Base-by-base conservation (phyloP, 495 filamentous ascomycete genomes). In the Staphylotrichum longicolle region DNA sequence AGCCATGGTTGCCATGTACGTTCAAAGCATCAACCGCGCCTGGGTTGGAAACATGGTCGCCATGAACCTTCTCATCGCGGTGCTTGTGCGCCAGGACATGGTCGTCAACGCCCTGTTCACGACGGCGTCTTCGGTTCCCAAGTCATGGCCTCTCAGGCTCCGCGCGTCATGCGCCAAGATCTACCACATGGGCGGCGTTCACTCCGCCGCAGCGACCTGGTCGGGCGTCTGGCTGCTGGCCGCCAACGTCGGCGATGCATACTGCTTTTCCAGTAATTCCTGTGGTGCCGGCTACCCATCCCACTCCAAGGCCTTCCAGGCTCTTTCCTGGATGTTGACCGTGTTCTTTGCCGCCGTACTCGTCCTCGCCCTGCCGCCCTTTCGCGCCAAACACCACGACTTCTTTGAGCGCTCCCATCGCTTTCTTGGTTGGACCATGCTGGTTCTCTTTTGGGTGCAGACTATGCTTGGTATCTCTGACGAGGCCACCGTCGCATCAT, bases 101-200 rank as follows among this genome's bases (percentile, higher is more conserved):
- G 78, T 88, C 27, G 77, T 90, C 69, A 90, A 90, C 71, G 59
- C 78, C 12, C 77, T 88, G 35, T 89, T 83, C 67, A 67, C 66
- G 44, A 59, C 82, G 63, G 76, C 27, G 66, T 80, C 61, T 50
- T 44, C 81, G 74, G 49, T 87, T n/a, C 86, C 86, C 0, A 77
- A 75, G 10, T 85, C 74, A 35, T 71, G 75, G 50, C 87, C 87
- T 0, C 73, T 87, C 30, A 70, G 74, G 39, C 73, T 90, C 61
- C 85, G 87, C 12, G 78, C 78, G 0, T 70, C 82, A 42, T 78
- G 78, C 32, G 84, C 86, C 20, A 83, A 86, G 48, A 74, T 87
- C 39, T 89, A 86, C 63, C 85, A 88, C 63, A 83, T 87, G 64
- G 87, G 86, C 32, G 87, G 87, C 20, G 76, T 89, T 3, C 87